phyloP scores from a whole-genome alignment of 2,329 filamentous ascomycete species.

The Claviceps pusilla region DNA sequence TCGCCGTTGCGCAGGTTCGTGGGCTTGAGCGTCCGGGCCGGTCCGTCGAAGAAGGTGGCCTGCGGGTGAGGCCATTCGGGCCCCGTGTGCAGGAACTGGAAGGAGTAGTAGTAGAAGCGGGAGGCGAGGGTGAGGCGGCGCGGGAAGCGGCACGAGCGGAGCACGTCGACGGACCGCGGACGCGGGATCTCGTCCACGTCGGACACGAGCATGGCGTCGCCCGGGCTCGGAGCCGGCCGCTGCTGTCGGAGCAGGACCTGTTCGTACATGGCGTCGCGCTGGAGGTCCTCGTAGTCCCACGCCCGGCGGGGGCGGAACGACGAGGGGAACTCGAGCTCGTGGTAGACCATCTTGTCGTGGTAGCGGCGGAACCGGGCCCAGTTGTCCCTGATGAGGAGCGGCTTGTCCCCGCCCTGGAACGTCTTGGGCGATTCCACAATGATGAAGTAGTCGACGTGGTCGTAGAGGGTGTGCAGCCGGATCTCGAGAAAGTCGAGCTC shows the following conservation, averaged over 20 bases:
- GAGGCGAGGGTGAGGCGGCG: slow-evolving; percentile 35
- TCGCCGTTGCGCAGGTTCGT: slow-evolving; percentile 36
- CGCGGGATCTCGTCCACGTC: slow-evolving; percentile 47
- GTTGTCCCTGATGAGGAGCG: slow-evolving; percentile 36
- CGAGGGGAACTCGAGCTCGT: slow-evolving; percentile 32
- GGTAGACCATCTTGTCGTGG: slow-evolving; percentile 46
- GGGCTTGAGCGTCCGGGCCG: slow-evolving; percentile 33
- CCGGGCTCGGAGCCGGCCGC: slow-evolving; percentile 25
- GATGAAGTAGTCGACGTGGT: slow-evolving; percentile 49
- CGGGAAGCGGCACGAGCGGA: slow-evolving; percentile 37
- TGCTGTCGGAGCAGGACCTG: slow-evolving; percentile 37
- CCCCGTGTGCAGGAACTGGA: slow-evolving; percentile 31
- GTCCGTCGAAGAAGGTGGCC: slow-evolving; percentile 35
- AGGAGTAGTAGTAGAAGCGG: slow-evolving; percentile 43
- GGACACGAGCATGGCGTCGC: slow-evolving; percentile 43
- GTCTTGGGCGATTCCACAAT: slow-evolving; percentile 44
- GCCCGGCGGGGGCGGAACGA: slow-evolving; percentile 22
- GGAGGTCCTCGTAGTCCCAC: slow-evolving; percentile 38
- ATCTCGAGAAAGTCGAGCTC: slow-evolving; percentile 54
- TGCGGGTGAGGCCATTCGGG: slow-evolving; percentile 42
- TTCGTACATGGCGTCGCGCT: slow-evolving; percentile 41
- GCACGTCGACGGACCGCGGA: slow-evolving; percentile 31
- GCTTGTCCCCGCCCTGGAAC: slow-evolving; percentile 42
- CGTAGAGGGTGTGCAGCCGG: slow-evolving; percentile 40
- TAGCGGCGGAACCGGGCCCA: slow-evolving; percentile 37